These are phyloP conservation scores for Botrytis pseudocinerea DNA, from an alignment of 2,329 filamentous ascomycete species.

Conservation along the genomic window DNA sequence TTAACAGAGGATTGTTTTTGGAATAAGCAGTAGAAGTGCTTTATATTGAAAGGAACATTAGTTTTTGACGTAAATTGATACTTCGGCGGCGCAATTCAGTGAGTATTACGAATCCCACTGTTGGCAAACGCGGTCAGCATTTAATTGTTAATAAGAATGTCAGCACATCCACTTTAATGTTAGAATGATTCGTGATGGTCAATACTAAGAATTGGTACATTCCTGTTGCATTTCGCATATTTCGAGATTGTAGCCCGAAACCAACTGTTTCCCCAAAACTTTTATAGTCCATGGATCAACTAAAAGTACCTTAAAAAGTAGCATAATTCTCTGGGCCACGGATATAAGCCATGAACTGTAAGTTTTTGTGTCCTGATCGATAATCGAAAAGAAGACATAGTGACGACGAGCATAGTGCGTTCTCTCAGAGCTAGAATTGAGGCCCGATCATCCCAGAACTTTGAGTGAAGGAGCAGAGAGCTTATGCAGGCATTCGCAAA, in stretches of 20 bases:
- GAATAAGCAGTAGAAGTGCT: not conserved
- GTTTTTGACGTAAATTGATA: not conserved
- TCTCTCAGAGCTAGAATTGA: not conserved
- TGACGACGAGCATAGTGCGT: not conserved
- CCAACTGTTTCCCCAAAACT: not conserved
- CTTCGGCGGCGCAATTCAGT: not conserved
- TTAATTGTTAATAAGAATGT: not conserved
- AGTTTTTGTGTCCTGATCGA: not conserved
- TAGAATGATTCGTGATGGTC: no score
- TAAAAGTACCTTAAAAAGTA: not conserved
- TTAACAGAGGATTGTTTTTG: not conserved
- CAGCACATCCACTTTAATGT: not conserved
- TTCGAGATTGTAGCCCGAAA: not conserved
- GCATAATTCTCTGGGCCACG: accelerated
- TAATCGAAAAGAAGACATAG: not conserved
- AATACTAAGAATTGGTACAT: not conserved
- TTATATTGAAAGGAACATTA: not conserved
- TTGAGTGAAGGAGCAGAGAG: not conserved
- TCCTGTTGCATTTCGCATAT: not conserved
- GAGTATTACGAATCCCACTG: not conserved
- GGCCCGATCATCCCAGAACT: not conserved
- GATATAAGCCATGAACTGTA: not conserved
- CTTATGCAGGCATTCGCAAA: not conserved
- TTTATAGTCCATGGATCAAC: accelerated
- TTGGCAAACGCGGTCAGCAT: not conserved